phyloP scores from a whole-genome alignment of 1,139 yeast species.

The Geotrichum europaeum region DNA sequence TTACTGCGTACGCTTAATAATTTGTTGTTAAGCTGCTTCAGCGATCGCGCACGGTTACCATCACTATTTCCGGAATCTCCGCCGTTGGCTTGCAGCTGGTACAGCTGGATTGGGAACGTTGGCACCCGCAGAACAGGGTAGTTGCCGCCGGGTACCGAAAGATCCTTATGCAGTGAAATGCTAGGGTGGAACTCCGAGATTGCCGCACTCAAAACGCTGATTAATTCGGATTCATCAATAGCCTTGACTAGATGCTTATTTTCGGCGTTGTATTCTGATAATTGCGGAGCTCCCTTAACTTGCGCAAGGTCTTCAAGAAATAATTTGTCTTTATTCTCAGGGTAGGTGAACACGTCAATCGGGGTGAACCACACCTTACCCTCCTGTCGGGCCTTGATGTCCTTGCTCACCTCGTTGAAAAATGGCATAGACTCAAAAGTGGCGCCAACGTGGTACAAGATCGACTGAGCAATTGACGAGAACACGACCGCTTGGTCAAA shows the following conservation, averaged over 20 bases:
- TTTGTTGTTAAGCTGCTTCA: slow-evolving; percentile 20
- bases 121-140: slow-evolving; percentile 3
- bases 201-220: background rate
- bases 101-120: background rate
- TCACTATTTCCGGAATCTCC: background rate
- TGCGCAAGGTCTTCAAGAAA: background rate
- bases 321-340: background rate
- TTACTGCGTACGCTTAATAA: slow-evolving; percentile 3
- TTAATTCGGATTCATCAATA: slow-evolving; percentile 1
- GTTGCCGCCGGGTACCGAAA: background rate
- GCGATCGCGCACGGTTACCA: slow-evolving; percentile 21
- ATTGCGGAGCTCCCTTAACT: background rate
- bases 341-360: slow-evolving; percentile 18
- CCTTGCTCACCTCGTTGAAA: slow-evolving; percentile 14
- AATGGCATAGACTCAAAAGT: slow-evolving; percentile 20
- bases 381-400: slow-evolving; percentile 21
- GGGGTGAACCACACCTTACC: slow-evolving; percentile 21
- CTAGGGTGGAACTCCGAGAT: slow-evolving; percentile 2
- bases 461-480: slow-evolving; percentile 23
- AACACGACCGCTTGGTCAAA: slow-evolving; percentile 25
- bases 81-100: background rate
- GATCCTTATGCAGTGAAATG: background rate
- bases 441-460: slow-evolving; percentile 23
- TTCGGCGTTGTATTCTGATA: background rate
- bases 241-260: background rate